Base-by-base conservation (phyloP, 2,329 filamentous ascomycete genomes). In the Xylaria sp. region DNA sequence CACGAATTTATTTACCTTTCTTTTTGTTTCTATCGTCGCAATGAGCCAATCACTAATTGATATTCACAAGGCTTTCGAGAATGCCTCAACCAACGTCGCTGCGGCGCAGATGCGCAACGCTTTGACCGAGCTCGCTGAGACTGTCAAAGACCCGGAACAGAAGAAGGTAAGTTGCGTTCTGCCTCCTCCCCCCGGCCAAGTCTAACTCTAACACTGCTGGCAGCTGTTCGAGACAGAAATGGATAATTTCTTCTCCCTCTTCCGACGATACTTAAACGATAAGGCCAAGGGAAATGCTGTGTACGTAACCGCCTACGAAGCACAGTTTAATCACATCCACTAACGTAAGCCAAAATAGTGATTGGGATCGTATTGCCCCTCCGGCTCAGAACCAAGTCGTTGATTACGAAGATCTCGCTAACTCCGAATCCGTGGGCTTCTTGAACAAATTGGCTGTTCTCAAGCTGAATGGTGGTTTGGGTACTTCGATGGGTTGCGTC, bases 211-310 rank as follows among this genome's bases (percentile, higher is more conserved):
- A 73, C 67, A 28, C 9, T 38, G 17, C 3, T 46, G 57, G 75
- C 74, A 93, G 93, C 90, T 97, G 74, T 98, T 98, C 82, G 95
- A 98, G 86, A 97, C 94, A 4, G 95, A 99, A 85, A 98, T 97
- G 94, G 96, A 99, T 89, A 99, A 99, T 90, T 99, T 99, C 88
- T 99, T 99, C 81, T 92, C 94, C 70, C 92, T 99, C 71, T 99
- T 99, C 91, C 92, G 96, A 80, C 90, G 96, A 84, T 99, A 97
- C 84, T 87, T 99, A 72, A 97, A 97, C 81, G 96, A 98, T 86
- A 97, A 97, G 88, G 95, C 96, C 79, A 98, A 98, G 90, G 94
- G 95, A 81, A 97, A 96, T 81, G 90, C 90, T 60, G 89, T 96
- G 88, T 92, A 86, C 74, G 89, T 82, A 67, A 67, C 48, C 65